Conservation (phyloP, 2,329 filamentous ascomycete species). For the Botrytis elliptica region DNA sequence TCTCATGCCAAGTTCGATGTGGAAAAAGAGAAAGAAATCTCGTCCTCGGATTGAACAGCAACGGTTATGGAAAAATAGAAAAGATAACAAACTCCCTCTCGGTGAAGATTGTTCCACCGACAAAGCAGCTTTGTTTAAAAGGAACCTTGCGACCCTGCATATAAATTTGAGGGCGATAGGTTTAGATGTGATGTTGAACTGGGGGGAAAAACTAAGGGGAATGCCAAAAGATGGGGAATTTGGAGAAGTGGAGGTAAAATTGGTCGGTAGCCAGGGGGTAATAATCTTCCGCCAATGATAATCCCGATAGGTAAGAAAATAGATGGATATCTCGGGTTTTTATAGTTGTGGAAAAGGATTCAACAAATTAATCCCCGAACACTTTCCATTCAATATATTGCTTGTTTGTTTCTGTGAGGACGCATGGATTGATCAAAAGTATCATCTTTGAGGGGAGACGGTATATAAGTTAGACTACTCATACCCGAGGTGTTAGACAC, state of each 20-base stretch:
- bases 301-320: background rate
- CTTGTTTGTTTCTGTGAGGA: background rate
- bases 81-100: constrained; percentile 6
- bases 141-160: constrained; percentile 18
- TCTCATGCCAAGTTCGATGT: background rate
- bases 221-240: constrained; percentile 22
- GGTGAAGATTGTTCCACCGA: constrained; percentile 24
- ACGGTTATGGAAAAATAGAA: constrained; percentile 18
- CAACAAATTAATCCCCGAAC: background rate
- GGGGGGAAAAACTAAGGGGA: constrained; percentile 1
- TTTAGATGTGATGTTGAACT: constrained; percentile 5
- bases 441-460: background rate
- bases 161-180: constrained; percentile 10
- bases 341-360: background rate
- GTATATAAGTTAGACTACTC: background rate
- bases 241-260: constrained; percentile 21
- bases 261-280: constrained; percentile 14
- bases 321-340: constrained; percentile 6
- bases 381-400: background rate
- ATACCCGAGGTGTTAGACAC: background rate
- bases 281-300: constrained; percentile 23
- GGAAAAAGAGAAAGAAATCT: background rate
- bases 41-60: background rate
- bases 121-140: background rate
- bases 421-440: background rate